Evolutionary conservation across 2,329 filamentous ascomycete species (phyloP).

Genomic region (Sclerotiophoma versabilis): DNA sequence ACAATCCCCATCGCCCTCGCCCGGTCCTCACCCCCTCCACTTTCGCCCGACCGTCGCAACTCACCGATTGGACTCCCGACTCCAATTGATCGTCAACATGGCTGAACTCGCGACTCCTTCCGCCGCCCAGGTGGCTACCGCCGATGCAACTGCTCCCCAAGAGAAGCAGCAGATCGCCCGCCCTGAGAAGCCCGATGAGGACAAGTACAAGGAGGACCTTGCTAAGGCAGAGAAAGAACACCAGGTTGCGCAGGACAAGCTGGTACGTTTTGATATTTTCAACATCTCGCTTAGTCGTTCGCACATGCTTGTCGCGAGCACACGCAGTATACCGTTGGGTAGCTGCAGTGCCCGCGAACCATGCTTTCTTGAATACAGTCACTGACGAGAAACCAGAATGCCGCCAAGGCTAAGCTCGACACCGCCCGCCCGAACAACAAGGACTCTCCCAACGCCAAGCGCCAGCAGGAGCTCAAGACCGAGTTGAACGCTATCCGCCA

Average conservation of each 20-base stretch:
- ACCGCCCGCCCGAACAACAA: constrained; percentile 81
- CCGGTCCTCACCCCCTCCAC: constrained; percentile 15
- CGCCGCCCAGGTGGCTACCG: constrained; percentile 43
- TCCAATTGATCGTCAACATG: constrained; percentile 40
- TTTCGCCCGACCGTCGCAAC: constrained; percentile 19
- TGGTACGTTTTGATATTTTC: constrained; percentile 57
- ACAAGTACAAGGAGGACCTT: constrained; percentile 78
- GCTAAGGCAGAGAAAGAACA: constrained; percentile 87
- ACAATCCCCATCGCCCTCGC: constrained; percentile 15
- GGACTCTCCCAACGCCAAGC: constrained; percentile 80
- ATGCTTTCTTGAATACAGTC: background rate
- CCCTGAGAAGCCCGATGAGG: constrained; percentile 88
- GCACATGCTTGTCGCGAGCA: constrained; percentile 7
- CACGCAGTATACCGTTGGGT: constrained; percentile 16
- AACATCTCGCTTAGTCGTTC: constrained; percentile 4
- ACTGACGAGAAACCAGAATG: constrained; percentile 65
- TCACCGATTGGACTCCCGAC: constrained; percentile 22
- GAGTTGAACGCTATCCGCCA: constrained; percentile 84
- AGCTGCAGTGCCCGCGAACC: constrained; percentile 19
- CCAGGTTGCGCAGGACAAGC: constrained; percentile 74
- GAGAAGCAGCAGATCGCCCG: constrained; percentile 58
- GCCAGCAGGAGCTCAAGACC: constrained; percentile 81
- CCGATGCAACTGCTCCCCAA: constrained; percentile 41
- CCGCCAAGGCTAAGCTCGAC: constrained; percentile 87
- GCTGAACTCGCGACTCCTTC: constrained; percentile 49